Conservation (phyloP, 179 eudicot genomes). For the Spergularia azorica region DNA sequence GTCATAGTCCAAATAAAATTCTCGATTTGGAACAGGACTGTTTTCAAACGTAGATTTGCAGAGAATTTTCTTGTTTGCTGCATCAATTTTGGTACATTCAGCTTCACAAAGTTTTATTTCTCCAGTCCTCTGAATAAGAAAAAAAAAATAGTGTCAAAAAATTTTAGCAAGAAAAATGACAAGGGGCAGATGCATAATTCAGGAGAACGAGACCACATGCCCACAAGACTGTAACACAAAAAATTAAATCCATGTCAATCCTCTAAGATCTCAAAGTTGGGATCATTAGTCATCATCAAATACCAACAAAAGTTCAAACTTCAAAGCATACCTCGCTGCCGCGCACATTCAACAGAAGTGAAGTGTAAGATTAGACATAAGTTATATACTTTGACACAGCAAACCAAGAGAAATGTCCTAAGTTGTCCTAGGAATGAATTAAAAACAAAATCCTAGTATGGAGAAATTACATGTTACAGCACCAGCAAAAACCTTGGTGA, state of each 20-base stretch:
- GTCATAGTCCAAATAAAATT: slow-evolving; percentile 75
- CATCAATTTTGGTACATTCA: slow-evolving; percentile 74
- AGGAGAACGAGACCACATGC: neutral
- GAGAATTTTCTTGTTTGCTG: slow-evolving; percentile 53
- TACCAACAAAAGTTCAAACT: no score
- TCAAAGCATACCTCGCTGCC: no score
- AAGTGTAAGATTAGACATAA: no score
- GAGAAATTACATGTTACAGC: no score
- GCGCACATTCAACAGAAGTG: no score
- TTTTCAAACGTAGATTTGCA: slow-evolving; percentile 58
- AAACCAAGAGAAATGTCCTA: no score
- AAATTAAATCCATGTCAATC: neutral
- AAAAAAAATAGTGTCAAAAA: neutral
- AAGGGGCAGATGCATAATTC: neutral
- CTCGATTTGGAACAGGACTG: slow-evolving; percentile 54
- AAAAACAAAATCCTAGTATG: no score
- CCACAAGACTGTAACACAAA: neutral
- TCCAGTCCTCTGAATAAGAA: slow-evolving; percentile 50
- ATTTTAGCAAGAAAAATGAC: neutral
- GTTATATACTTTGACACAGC: no score
- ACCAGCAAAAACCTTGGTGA: no score
- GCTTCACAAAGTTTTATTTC: slow-evolving; percentile 77
- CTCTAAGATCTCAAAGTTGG: neutral
- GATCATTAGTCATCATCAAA: no score
- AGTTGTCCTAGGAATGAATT: no score